Base-by-base conservation (phyloP, 73 alveolate species). In the Durusdinium trenchii region DNA sequence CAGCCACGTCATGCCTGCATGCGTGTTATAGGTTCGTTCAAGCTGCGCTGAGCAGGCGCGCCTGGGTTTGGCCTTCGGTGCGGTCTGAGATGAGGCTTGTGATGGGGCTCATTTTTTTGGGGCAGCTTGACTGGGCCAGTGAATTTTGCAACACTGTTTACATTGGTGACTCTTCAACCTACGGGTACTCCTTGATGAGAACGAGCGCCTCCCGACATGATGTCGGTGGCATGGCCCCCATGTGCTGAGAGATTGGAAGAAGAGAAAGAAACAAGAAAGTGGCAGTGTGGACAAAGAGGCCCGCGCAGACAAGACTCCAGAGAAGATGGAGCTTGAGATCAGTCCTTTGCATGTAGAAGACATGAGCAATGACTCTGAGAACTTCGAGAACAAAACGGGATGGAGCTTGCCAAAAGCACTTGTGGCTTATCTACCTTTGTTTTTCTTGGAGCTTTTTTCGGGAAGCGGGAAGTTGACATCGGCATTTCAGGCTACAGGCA, bases 21-120 rank as follows among this genome's bases (percentile, higher is more conserved):
- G 78, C 43, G 3, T 0, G 40, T 32, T 86, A 86, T 40, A 54
- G 54, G 40, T 86, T 86, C 45, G 61, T 42, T 14, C 43, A 52
- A 40, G 75, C 60, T 12, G 9, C 10, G 35, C 35, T 28, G 48
- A 40, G 61, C 73, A 52, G 35, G 35, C 73, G 93, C 26, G 35
- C 46, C 14, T 32, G n/a, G 20, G n/a, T 86, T 0, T 86, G 95
- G 95, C 95, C 95, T 26, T 9, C 40, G 20, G 95, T 86, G 35
- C 78, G 81, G 79, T 30, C 7, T 1, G 95, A 86, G 82, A 54
- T 86, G 52, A 38, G 67, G 81, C 10, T 36, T 9, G 95, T 61
- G 20, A 9, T 60, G 47, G 82, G 81, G 10, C 81, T 86, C 62
- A 60, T 86, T 60, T 86, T 86, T 47, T 50, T 86, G 61, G 40